phyloP scores from a whole-genome alignment of 371 early-diverging fungal genomes.

The Ordospora colligata region DNA sequence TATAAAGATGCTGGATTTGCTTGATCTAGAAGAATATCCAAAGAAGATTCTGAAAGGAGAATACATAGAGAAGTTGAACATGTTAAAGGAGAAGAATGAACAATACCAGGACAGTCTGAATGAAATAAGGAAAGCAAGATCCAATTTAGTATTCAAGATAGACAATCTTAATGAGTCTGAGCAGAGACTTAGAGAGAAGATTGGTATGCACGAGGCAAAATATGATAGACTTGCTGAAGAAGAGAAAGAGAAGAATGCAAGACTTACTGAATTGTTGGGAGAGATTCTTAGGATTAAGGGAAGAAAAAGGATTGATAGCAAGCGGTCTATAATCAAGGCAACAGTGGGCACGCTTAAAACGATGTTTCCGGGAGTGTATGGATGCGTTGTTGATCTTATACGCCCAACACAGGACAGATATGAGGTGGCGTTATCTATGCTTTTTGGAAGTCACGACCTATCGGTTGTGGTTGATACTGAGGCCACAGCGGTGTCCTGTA shows the following conservation, averaged over 20 bases:
- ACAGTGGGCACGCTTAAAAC: conserved; percentile 61
- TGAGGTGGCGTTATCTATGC: conserved; percentile 68
- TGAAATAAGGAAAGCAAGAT: conserved; percentile 18
- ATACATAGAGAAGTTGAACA: conserved; percentile 24
- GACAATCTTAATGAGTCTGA: not conserved
- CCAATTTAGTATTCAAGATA: not conserved
- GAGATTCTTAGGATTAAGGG: conserved; percentile 64
- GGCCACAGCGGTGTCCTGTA: conserved; percentile 64
- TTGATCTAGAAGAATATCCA: conserved; percentile 9
- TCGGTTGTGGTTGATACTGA: conserved; percentile 64
- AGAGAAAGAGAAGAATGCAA: conserved; percentile 71
- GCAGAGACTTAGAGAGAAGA: not conserved
- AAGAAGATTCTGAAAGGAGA: conserved; percentile 15
- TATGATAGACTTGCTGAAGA: not conserved
- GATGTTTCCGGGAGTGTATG: conserved; percentile 69
- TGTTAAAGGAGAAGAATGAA: conserved; percentile 29
- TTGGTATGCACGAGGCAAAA: not conserved
- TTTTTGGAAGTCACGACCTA: conserved; percentile 63
- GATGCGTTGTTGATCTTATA: conserved; percentile 76
- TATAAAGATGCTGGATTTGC: not conserved
- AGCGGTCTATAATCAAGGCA: conserved; percentile 68
- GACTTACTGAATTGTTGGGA: conserved; percentile 62
- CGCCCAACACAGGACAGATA: conserved; percentile 80
- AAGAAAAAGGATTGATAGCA: conserved; percentile 71
- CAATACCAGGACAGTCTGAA: not conserved